A percentile compares a stretch with the other conserved stretches of the same genome.
Conservation (phyloP, 1,284 basidiomycete species). For the Trichosporon coremiiforme region DNA sequence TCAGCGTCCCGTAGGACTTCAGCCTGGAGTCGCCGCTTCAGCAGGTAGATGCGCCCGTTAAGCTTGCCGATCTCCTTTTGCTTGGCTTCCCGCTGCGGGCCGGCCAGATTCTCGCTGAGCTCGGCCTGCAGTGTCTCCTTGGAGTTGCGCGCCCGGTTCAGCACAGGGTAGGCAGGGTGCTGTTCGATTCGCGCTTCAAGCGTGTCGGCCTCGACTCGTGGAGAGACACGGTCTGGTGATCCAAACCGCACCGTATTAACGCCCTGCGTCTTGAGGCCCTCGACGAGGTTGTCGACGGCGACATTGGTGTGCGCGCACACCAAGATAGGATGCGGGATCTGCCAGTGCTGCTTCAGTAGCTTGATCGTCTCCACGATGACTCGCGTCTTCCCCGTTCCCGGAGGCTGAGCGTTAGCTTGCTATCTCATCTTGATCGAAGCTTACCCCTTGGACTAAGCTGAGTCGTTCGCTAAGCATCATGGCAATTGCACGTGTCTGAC, state of each 20-base stretch:
- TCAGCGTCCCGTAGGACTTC: constrained; percentile 70
- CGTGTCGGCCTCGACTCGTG: constrained; percentile 64
- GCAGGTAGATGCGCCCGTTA: constrained; percentile 35
- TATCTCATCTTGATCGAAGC: constrained; percentile 41
- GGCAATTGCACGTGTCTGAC: constrained; percentile 81
- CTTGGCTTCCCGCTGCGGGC: constrained; percentile 31
- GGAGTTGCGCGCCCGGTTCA: constrained; percentile 60
- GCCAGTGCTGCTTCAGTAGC: constrained; percentile 78
- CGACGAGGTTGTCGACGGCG: constrained; percentile 89
- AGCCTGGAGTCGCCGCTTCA: constrained; percentile 38
- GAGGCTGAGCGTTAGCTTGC: constrained; percentile 63
- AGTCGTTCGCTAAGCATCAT: constrained; percentile 78
- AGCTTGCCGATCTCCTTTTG: constrained; percentile 60
- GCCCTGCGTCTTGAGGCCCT: constrained; percentile 63
- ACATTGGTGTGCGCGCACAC: constrained; percentile 92
- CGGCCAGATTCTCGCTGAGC: constrained; percentile 46
- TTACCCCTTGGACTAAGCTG: constrained; percentile 83
- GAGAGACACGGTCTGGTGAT: constrained; percentile 65
- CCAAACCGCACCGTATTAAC: constrained; percentile 78
- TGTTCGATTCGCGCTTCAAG: constrained; percentile 67
- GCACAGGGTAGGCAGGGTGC: constrained; percentile 63
- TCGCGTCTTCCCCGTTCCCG: constrained; percentile 93
- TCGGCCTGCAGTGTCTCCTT: constrained; percentile 62
- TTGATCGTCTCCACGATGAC: constrained; percentile 84
- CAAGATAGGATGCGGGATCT: constrained; percentile 78